Evolutionary conservation across 306 rosid species (phyloP).

Genomic region (Fragaria ananassa): DNA sequence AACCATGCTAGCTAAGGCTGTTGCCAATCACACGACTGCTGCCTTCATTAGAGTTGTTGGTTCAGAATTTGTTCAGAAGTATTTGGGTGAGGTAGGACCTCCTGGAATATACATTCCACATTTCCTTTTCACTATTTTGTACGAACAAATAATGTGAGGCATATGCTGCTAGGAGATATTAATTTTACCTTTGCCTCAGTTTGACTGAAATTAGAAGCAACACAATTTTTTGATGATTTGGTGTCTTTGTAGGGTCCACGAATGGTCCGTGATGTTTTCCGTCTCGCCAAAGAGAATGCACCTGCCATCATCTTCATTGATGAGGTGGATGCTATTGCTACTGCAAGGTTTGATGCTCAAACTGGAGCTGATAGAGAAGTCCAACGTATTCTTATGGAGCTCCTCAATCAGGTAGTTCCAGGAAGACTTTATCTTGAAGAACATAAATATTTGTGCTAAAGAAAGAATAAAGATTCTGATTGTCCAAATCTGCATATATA

Average conservation of each 20-base stretch:
- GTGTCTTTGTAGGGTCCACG: slow-evolving; percentile 65
- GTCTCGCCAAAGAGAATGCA: slow-evolving; percentile 98
- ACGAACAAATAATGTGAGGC: not conserved
- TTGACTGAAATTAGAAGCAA: not conserved
- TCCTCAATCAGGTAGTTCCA: slow-evolving; percentile 76
- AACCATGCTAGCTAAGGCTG: slow-evolving; percentile 99
- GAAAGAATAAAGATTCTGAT: not conserved
- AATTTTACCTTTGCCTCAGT: not conserved
- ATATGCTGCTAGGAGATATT: not conserved
- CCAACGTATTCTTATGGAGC: slow-evolving; percentile 99
- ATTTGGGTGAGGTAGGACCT: slow-evolving; percentile 87
- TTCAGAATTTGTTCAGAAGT: slow-evolving; percentile 97
- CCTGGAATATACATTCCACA: not conserved
- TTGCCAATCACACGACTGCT: slow-evolving; percentile 97
- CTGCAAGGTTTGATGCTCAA: slow-evolving; percentile 99
- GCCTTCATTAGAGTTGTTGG: slow-evolving; percentile 99
- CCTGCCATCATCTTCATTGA: slow-evolving; percentile 98
- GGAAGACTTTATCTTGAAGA: not conserved
- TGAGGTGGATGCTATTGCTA: slow-evolving; percentile 99
- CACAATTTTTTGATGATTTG: not conserved
- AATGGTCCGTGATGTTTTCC: slow-evolving; percentile 98
- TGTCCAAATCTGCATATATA: not conserved
- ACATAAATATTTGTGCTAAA: not conserved
- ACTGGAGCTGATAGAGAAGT: slow-evolving; percentile 99
- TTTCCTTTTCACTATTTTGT: not conserved